Base-by-base conservation (phyloP, 129 eudicot genomes). In the Lonicera japonica region DNA sequence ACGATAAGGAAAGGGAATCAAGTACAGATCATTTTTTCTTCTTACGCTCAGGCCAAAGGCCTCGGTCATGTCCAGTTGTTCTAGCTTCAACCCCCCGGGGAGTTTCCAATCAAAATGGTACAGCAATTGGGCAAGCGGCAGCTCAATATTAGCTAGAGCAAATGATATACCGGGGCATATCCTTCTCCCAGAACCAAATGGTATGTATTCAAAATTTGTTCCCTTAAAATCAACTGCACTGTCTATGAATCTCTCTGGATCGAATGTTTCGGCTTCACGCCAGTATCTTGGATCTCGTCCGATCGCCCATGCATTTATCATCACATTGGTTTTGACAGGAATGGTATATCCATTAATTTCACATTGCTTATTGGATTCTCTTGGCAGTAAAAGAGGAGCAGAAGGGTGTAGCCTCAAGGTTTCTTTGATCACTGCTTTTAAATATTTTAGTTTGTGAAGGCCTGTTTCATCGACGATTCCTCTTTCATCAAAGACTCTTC, bases 171-270 rank as follows among this genome's bases (percentile, higher is more conserved):
- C 74, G 1, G 74, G 73, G 36, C 77, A 73, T 6, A 50, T 48
- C 21, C 80, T 68, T 52, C 66, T 61, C 36, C 80, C 80, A 0
- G 56, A 14, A 13, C 80, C 80, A 36, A 75, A 75, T n/a, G 70
- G 80, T 21, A 75, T 24, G 13, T 18, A 75, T 36, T 69, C 62
- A 39, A 40, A 64, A 13, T 69, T 12, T 9, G 14, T 53, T 17
- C 75, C 75, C 5, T 34, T 69, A 3, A 43, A 62, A 24, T 70
- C 73, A 11, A 59, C 43, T 21, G 22, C 14, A 4, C 57, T 38
- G 5, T 64, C 52, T 13, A 14, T 41, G 21, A 75, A 75, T 25
- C 80, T 47, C 22, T 69, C 68, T 0, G 80, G 80, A 21, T 22
- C 12, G 18, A 69, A 70, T 2, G 18, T 50, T 18, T 76, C 67